Evolutionary conservation across 2,329 filamentous ascomycete species (phyloP).

Genomic region (Aspergillus felis): DNA sequence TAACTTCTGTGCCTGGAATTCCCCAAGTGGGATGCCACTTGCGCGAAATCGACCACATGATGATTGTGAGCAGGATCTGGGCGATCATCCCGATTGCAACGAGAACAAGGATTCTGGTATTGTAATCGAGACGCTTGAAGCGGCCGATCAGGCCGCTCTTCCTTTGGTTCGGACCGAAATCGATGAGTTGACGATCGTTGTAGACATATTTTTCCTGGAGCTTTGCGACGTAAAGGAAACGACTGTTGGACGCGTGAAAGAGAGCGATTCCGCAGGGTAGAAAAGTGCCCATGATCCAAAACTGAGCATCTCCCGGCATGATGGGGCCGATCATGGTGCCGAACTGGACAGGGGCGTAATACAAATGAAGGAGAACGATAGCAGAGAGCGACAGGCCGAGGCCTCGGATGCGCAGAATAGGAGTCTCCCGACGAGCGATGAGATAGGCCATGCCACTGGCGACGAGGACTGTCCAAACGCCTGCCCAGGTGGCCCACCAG

Average conservation of each 20-base stretch:
- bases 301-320: slow-evolving; percentile 54
- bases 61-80: slow-evolving; percentile 57
- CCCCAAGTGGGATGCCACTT: slow-evolving; percentile 57
- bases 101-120: slow-evolving; percentile 24
- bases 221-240: slow-evolving; percentile 57
- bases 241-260: slow-evolving; percentile 62
- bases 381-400: slow-evolving; percentile 34
- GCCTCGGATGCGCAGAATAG: slow-evolving; percentile 37
- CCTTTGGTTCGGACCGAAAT: slow-evolving; percentile 4
- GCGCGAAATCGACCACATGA: slow-evolving; percentile 61
- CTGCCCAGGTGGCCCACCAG: slow-evolving; percentile 27
- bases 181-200: slow-evolving; percentile 4
- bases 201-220: slow-evolving; percentile 48
- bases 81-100: slow-evolving; percentile 53
- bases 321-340: slow-evolving; percentile 32
- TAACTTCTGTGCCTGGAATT: slow-evolving; percentile 51
- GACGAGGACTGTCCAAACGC: slow-evolving; percentile 32
- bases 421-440: slow-evolving; percentile 29
- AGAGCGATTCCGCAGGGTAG: slow-evolving; percentile 63
- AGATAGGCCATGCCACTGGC: slow-evolving; percentile 29
- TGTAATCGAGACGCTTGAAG: slow-evolving; percentile 25
- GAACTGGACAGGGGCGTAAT: slow-evolving; percentile 33
- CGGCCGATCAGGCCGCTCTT: slow-evolving; percentile 17
- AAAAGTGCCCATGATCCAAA: slow-evolving; percentile 65
- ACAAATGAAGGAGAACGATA: slow-evolving; percentile 37